phyloP scores from a whole-genome alignment of 306 rosid genomes.

The Macrotyloma uniflorum region DNA sequence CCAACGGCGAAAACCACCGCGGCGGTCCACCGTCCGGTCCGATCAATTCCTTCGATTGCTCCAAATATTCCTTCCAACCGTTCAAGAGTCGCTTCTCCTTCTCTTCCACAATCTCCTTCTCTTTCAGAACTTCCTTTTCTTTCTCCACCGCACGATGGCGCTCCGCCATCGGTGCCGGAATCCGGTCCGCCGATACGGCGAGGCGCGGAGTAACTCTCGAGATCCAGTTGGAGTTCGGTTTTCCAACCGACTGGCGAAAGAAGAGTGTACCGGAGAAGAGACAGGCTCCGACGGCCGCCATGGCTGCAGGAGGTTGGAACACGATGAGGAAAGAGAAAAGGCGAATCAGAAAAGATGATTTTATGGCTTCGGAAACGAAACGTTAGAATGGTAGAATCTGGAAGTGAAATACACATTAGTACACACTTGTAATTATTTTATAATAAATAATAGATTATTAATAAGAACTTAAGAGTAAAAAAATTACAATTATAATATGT shows the following conservation, averaged over 20 bases:
- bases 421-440: too few species aligned
- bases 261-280: slow-evolving; percentile 30
- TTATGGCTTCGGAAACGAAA: too few species aligned
- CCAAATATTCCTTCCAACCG: slow-evolving; percentile 52
- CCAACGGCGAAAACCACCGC: slow-evolving; percentile 89
- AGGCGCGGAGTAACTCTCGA: slow-evolving; percentile 19
- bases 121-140: background rate
- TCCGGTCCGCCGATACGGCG: slow-evolving; percentile 42
- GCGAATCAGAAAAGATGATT: too few species aligned
- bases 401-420: too few species aligned
- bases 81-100: slow-evolving; percentile 24
- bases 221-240: slow-evolving; percentile 19
- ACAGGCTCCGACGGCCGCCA: slow-evolving; percentile 52
- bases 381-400: too few species aligned
- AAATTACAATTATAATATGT: too few species aligned
- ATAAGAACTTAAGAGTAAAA: too few species aligned
- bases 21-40: slow-evolving; percentile 70
- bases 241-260: slow-evolving; percentile 11
- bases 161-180: background rate
- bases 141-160: background rate
- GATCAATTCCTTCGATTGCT: slow-evolving; percentile 54
- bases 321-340: background rate
- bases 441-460: too few species aligned
- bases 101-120: slow-evolving; percentile 32
- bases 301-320: slow-evolving; percentile 26